A percentile compares a stretch with the other conserved stretches of the same genome.
These are phyloP conservation scores for Pestalotiopsis sp. DNA, from an alignment of 2,329 filamentous ascomycete genomes.

Conservation along the genomic window DNA sequence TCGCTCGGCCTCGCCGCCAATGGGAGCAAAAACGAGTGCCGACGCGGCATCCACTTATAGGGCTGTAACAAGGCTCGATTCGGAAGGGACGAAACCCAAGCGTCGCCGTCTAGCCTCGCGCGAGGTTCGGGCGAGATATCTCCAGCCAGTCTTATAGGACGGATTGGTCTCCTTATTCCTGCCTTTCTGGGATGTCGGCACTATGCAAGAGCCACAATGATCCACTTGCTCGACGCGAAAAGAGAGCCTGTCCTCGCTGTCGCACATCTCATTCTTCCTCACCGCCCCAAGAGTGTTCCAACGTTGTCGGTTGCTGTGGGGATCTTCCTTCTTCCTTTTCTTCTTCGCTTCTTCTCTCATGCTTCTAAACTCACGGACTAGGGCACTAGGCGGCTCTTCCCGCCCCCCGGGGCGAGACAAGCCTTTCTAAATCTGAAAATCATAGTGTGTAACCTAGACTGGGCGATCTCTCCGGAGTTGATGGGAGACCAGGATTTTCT, in stretches of 20 bases:
- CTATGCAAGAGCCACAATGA: background rate
- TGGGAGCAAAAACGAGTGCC: background rate
- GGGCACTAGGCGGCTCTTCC: background rate
- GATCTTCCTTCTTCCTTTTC: background rate
- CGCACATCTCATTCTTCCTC: background rate
- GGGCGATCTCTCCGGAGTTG: background rate
- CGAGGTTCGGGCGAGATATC: conserved; percentile 4
- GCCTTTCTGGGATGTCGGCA: background rate
- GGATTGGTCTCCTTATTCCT: background rate
- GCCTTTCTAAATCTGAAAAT: background rate
- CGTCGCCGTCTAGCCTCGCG: background rate
- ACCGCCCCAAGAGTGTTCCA: background rate
- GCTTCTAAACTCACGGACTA: background rate
- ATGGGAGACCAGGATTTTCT: background rate
- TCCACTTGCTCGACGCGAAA: background rate
- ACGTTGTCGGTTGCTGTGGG: background rate
- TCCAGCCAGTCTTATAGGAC: background rate
- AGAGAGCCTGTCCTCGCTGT: background rate
- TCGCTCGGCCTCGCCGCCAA: conserved; percentile 2
- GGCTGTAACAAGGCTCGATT: conserved; percentile 7
- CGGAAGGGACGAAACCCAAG: background rate
- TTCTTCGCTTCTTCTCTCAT: background rate
- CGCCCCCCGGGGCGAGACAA: background rate
- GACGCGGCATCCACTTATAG: conserved; percentile 1
- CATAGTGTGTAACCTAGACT: background rate